These are phyloP conservation scores for Cyphellophora attinorum DNA, from an alignment of 2,329 filamentous ascomycete genomes.

Conservation along the genomic window DNA sequence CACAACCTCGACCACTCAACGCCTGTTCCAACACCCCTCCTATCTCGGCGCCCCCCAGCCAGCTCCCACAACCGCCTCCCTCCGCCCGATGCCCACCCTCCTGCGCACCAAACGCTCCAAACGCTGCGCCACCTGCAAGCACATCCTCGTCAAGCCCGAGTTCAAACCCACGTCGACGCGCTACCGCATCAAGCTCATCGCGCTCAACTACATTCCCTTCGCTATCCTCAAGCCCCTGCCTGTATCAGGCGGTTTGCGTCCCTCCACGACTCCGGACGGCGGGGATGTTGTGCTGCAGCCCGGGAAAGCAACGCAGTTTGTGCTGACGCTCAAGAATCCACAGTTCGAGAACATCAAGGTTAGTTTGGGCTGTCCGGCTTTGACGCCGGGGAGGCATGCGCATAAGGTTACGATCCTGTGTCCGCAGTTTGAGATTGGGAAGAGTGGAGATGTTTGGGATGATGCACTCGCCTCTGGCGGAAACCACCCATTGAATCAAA, in stretches of 20 bases:
- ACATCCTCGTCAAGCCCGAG: slow-evolving; percentile 92
- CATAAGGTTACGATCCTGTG: slow-evolving; percentile 85
- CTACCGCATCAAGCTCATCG: slow-evolving; percentile 86
- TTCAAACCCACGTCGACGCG: slow-evolving; percentile 79
- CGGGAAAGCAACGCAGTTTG: slow-evolving; percentile 58
- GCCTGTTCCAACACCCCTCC: slow-evolving; percentile 40
- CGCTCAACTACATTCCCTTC: slow-evolving; percentile 76
- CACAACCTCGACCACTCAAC: slow-evolving; percentile 12
- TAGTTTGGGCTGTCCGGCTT: slow-evolving; percentile 72
- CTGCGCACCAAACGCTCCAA: slow-evolving; percentile 89
- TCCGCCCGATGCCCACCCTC: slow-evolving; percentile 72
- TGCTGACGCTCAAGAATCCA: slow-evolving; percentile 86
- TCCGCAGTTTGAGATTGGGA: slow-evolving; percentile 86
- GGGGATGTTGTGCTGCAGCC: slow-evolving; percentile 38
- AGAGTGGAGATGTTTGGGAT: slow-evolving; percentile 90
- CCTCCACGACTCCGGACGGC: slow-evolving; percentile 6
- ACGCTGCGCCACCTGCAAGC: slow-evolving; percentile 81
- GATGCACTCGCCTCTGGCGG: slow-evolving; percentile 61
- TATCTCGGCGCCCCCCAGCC: slow-evolving; percentile 25
- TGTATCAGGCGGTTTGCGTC: slow-evolving; percentile 19
- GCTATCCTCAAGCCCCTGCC: slow-evolving; percentile 55
- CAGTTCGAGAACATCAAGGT: slow-evolving; percentile 86
- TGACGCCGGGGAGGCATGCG: slow-evolving; percentile 65
- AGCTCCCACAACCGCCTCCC: slow-evolving; percentile 59
- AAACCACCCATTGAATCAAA: slow-evolving; percentile 23